These are phyloP conservation scores for Durio zibethinus DNA, from an alignment of 345 rosid genomes.

Conservation along the genomic window DNA sequence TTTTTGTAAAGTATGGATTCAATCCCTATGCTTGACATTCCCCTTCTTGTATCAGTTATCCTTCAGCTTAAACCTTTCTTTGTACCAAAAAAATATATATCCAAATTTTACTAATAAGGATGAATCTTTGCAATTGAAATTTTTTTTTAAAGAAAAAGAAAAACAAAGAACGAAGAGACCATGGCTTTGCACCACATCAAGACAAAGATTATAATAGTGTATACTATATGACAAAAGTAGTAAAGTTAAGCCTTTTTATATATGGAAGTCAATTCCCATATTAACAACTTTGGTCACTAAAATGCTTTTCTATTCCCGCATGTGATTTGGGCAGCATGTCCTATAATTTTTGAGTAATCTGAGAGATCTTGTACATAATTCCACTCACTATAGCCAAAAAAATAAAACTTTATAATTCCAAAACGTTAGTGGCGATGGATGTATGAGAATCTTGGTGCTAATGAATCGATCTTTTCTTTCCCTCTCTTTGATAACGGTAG, in stretches of 20 bases:
- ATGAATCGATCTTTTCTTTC: not conserved
- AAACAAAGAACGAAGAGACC: not conserved
- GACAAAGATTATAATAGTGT: not conserved
- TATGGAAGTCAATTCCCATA: conserved; percentile 4
- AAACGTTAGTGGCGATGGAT: not conserved
- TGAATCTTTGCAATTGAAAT: not conserved
- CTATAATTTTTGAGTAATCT: not conserved
- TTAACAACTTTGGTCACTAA: conserved; percentile 1
- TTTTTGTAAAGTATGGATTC: too few species aligned
- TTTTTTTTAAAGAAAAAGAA: not conserved
- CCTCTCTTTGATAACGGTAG: conserved; percentile 23
- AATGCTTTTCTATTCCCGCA: not conserved
- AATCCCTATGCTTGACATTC: too few species aligned
- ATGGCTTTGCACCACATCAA: not conserved
- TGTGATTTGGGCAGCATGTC: conserved; percentile 4
- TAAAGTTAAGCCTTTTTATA: not conserved
- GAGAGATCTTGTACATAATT: not conserved
- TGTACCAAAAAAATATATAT: too few species aligned
- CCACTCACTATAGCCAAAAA: too few species aligned
- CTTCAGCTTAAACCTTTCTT: too few species aligned
- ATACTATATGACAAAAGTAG: not conserved
- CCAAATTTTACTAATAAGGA: not conserved
- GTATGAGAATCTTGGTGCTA: not conserved
- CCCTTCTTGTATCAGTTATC: too few species aligned
- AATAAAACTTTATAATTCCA: not conserved